Evolutionary conservation across 2,329 filamentous ascomycete genomes (phyloP), one percentile per base, ranked within the genome.

Genomic region (Aureobasidium subglaciale): DNA sequence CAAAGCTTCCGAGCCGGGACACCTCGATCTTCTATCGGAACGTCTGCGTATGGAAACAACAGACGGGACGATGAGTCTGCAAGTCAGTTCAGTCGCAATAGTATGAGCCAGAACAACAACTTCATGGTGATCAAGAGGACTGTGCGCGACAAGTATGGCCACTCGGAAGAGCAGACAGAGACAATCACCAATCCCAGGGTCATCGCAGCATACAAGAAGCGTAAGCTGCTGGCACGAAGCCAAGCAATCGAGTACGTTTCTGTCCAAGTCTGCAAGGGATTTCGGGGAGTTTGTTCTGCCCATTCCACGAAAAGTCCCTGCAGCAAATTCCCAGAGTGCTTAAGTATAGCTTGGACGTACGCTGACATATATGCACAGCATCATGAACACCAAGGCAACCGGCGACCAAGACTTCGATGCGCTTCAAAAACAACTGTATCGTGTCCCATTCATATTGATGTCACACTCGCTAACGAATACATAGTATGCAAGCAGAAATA

Each of bases 171-270:
- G 25, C 56, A 59, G 13, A 54, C 60, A 8, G 62, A 64, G 6
- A 57, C 53, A 25, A 59, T 68, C 40, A 67, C 64, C 62, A 90
- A 97, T 68, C 84, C 87, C 2, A 84, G 88, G 48, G 90, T 97
- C 49, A 95, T 96, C 70, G 83, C 87, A 59, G 87, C 91, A 69
- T 99, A 99, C 69, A 80, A 88, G 67, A 90, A 88, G 72, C 80
- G 87, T 60, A 84, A 88, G 61, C 82, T 86, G 58, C 82, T 85
- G 61, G 78, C 83, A 59, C 83, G 90, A 60, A 79, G 88, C 58
- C 80, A 88, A 60, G 81, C 83, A 60, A 85, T 87, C 71, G 87
- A 88, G 82, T 90, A 78, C 65, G 84, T 79, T 40, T 45, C 13
- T 15, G 3, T 52, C 8, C 48, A 27, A 29, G 24, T 9, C 18